Conservation (phyloP, 139 green algal species). For the Closterium sp. region DNA sequence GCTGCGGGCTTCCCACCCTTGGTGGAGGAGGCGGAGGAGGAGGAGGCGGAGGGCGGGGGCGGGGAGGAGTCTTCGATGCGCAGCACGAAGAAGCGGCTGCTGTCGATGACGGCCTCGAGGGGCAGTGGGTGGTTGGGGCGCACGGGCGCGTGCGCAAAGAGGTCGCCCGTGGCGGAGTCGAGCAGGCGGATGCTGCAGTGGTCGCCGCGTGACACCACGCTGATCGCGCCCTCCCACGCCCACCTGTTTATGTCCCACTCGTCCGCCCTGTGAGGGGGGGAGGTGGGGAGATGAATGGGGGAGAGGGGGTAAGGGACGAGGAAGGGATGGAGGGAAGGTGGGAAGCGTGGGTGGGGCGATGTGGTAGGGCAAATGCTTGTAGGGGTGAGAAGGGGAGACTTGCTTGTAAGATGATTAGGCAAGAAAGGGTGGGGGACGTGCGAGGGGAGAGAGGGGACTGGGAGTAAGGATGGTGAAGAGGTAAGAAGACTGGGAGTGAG, state of each 20-base stretch:
- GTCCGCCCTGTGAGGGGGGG: conserved; percentile 22
- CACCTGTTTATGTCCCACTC: conserved; percentile 56
- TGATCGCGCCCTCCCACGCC: conserved; percentile 44
- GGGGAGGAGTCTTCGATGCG: conserved; percentile 33
- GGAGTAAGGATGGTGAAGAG: no score
- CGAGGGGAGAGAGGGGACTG: background rate
- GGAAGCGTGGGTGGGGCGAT: background rate
- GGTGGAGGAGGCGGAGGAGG: background rate
- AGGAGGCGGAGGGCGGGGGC: background rate
- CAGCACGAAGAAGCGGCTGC: conserved; percentile 53
- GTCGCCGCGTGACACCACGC: conserved; percentile 22
- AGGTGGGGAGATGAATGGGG: background rate
- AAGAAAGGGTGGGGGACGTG: no score
- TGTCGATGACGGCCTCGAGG: conserved; percentile 47
- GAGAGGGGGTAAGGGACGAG: background rate
- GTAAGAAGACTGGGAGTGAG: no score
- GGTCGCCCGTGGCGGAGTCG: conserved; percentile 16
- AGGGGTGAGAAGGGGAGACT: no score
- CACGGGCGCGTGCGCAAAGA: conserved; percentile 35
- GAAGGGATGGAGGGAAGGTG: background rate
- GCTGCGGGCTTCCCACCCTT: background rate
- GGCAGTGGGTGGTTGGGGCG: conserved; percentile 19
- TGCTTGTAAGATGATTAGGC: no score
- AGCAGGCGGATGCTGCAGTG: conserved; percentile 41
- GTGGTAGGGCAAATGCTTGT: no score